Conservation (phyloP, 2,329 filamentous ascomycete genomes). For the Hypoxylon sp. region DNA sequence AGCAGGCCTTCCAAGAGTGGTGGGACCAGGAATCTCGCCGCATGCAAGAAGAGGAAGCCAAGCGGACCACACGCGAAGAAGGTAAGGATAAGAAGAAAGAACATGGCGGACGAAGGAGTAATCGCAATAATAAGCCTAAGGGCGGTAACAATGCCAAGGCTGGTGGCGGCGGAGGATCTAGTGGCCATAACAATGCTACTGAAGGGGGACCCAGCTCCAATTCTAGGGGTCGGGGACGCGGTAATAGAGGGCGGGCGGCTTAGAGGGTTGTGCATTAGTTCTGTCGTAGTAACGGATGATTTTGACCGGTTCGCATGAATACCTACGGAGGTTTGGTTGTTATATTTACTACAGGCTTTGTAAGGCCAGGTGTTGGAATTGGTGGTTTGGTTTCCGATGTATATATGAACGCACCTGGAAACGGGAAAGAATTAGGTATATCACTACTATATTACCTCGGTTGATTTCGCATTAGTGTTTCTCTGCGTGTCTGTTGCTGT, state of each 20-base stretch:
- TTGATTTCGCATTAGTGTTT: too few relatives aligned
- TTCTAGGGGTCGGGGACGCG: constrained; percentile 34
- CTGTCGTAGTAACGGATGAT: background rate
- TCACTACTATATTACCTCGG: too few relatives aligned
- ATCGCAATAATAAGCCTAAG: constrained; percentile 34
- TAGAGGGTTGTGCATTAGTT: constrained; percentile 9
- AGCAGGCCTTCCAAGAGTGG: constrained; percentile 97
- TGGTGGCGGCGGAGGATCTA: constrained; percentile 20
- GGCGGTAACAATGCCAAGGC: constrained; percentile 25
- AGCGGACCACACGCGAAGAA: constrained; percentile 52
- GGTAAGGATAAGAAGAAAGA: constrained; percentile 52
- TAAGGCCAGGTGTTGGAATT: background rate
- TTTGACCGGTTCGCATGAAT: background rate
- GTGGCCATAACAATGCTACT: background rate
- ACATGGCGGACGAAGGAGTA: constrained; percentile 22
- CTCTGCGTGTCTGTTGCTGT: too few relatives aligned
- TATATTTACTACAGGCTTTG: background rate
- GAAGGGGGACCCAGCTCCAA: constrained; percentile 24
- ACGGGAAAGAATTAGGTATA: background rate
- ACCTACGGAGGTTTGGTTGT: constrained; percentile 20
- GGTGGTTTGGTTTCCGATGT: background rate
- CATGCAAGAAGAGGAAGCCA: constrained; percentile 69
- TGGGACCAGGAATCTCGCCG: constrained; percentile 87
- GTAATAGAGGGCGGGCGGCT: constrained; percentile 28
- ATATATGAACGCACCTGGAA: background rate